Evolutionary conservation across 305 asterid species (phyloP), one percentile per base, ranked within the genome.

Genomic region (Lippia alba): DNA sequence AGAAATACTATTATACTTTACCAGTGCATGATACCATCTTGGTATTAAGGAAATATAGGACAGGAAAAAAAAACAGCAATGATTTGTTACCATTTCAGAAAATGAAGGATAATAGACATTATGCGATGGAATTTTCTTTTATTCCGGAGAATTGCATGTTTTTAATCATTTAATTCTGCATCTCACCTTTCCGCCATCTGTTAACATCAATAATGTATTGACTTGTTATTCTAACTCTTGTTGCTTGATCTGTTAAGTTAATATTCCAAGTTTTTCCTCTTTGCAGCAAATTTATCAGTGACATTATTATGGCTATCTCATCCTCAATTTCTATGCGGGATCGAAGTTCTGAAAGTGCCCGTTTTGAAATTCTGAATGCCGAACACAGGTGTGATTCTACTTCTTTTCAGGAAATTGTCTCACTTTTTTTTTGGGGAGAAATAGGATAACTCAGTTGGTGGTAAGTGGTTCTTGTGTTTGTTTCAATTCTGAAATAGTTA

Each of bases 301-400:
- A 95, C 75, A 77, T 84, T 76, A 78, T 95, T 74, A 83, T 95
- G 96, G 85, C 92, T 39, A 79, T 95, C 83, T 86, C 98, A 66
- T 95, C 98, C 79, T 95, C 99, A 69, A 82, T 81, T 74, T 79
- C 96, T 65, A 77, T 78, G 63, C 83, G 99, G 78, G 98, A 92
- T 65, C 88, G 98, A 68, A 88, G 88, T 68, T 87, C 98, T 62
- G 99, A 95, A 73, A 71, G 96, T 85, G 99, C 98, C 69, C 98
- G 91, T 66, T 92, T 95, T 86, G 99, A 95, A 76, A 78, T 95
- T 63, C 76, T 95, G 83, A 86, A 84, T 56, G 89, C 99, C 67
- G 88, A 85, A 50, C 84, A 86, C 94, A 94, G 99, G 99, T 94
- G 73, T 62, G 30, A 24, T 33, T 41, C 67, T 51, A 72, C 56